These are phyloP conservation scores for Bipolaris sorokiniana DNA, from an alignment of 2,329 filamentous ascomycete species.

Conservation along the genomic window DNA sequence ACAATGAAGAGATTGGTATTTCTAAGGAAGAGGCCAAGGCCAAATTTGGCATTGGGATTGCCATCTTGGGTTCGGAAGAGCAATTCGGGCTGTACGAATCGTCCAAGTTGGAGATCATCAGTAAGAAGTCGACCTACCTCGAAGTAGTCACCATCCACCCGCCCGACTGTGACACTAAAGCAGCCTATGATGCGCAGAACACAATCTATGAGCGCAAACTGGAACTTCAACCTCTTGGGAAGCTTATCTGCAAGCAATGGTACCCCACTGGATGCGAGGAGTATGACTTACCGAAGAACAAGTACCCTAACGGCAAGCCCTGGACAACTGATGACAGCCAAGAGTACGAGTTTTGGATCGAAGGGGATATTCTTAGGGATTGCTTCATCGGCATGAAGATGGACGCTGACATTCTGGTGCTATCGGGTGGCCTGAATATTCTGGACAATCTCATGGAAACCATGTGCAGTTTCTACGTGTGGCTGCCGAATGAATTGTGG, in stretches of 20 bases:
- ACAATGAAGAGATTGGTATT: constrained; percentile 46
- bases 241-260: constrained; percentile 60
- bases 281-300: constrained; percentile 48
- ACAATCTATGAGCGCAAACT: constrained; percentile 46
- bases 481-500: constrained; percentile 53
- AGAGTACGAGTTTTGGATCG: constrained; percentile 68
- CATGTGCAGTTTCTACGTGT: constrained; percentile 54
- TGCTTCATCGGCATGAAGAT: constrained; percentile 66
- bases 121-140: constrained; percentile 39
- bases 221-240: constrained; percentile 58
- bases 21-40: constrained; percentile 55
- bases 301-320: constrained; percentile 33
- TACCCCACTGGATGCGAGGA: constrained; percentile 50
- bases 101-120: constrained; percentile 24
- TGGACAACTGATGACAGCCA: constrained; percentile 40
- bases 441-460: constrained; percentile 49
- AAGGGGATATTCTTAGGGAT: constrained; percentile 63
- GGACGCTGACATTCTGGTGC: constrained; percentile 38
- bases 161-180: constrained; percentile 48
- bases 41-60: constrained; percentile 59
- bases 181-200: constrained; percentile 55
- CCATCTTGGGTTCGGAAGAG: constrained; percentile 53
- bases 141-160: constrained; percentile 58
- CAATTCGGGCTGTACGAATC: constrained; percentile 47
- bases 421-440: constrained; percentile 36